A percentile compares a stretch with the other conserved stretches of the same genome.
phyloP scores from a whole-genome alignment of 1,139 yeast species.

The Sugiyamaella novakii region DNA sequence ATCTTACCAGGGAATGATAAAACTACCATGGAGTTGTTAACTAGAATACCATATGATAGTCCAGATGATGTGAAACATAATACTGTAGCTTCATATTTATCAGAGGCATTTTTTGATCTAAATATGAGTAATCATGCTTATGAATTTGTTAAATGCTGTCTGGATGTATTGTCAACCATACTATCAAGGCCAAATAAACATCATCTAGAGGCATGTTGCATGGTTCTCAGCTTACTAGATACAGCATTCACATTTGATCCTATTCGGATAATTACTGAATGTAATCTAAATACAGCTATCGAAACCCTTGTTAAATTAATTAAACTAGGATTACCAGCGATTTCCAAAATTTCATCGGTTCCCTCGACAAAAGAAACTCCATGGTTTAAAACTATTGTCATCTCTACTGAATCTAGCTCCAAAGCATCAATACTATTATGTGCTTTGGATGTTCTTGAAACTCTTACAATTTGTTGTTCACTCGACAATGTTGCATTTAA shows the following conservation, averaged over 20 bases:
- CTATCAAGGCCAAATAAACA: constrained; percentile 33
- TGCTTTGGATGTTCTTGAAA: constrained; percentile 59
- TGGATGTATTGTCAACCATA: constrained; percentile 40
- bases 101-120: constrained; percentile 34
- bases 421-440: constrained; percentile 50
- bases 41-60: constrained; percentile 29
- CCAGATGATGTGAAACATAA: neutral
- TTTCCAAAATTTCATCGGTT: constrained; percentile 1
- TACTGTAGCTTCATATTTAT: constrained; percentile 9
- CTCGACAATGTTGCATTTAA: constrained; percentile 16
- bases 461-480: constrained; percentile 37
- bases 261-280: neutral
- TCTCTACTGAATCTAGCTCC: constrained; percentile 15
- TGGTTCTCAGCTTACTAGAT: constrained; percentile 55
- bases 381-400: constrained; percentile 27
- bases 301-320: constrained; percentile 6
- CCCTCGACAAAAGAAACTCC: constrained; percentile 20
- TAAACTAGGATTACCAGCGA: constrained; percentile 1
- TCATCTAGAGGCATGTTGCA: constrained; percentile 49
- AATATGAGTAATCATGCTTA: constrained; percentile 48
- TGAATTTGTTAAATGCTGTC: constrained; percentile 43
- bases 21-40: constrained; percentile 32
- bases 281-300: neutral
- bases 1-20: constrained; percentile 30
- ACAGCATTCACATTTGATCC: constrained; percentile 54